Base-by-base conservation (phyloP, 495 filamentous ascomycete species). In the Penicillium simplicissimum region DNA sequence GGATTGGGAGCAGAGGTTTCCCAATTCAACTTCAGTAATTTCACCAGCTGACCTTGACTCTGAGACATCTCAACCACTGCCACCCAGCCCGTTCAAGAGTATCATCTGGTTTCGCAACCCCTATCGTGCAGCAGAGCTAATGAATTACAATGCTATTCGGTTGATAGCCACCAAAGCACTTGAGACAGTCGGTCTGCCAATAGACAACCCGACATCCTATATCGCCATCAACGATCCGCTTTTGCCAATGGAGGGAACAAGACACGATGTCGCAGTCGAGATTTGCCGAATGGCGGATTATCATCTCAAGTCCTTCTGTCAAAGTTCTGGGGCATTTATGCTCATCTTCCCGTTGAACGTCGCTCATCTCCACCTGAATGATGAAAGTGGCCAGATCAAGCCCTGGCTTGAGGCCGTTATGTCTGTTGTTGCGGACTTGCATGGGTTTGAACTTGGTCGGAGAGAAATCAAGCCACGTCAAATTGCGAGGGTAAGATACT, bases 401-500 rank as follows among this genome's bases (percentile, higher is more conserved):
- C 17, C 35, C 6, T 68, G 66, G 66, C 51, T 68, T 17, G 53
- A 63, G 33, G 14, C 37, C 1, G 55, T 61, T 9, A 60, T 68
- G 60, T 48, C 57, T 13, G 17, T 54, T 5, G 57, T 68, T 45
- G 63, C 63, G 13, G 63, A 65, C 33, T 31, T 11, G 8, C 63
- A 68, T 56, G 66, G 66, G 15, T 63, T 68, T 35, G 66, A 68
- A 40, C 31, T 68, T 52, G 60, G 66, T 4, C 52, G 65, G 9
- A 43, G 28, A 7, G 65, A 65, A 23, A 61, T 62, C 42, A 59
- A 58, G 40, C 60, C 60, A 9, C 57, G 64, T 17, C 38, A 47
- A 21, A 17, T n/a, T 21, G 9, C 19, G 8, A 43, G 11, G 40
- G 40, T 43, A n/a, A 21, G 40, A n/a, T 42, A 4, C 2, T 28